Evolutionary conservation across 2,329 filamentous ascomycete species (phyloP), one percentile per base, ranked within the genome.

Genomic region (Pezicula carpinea): DNA sequence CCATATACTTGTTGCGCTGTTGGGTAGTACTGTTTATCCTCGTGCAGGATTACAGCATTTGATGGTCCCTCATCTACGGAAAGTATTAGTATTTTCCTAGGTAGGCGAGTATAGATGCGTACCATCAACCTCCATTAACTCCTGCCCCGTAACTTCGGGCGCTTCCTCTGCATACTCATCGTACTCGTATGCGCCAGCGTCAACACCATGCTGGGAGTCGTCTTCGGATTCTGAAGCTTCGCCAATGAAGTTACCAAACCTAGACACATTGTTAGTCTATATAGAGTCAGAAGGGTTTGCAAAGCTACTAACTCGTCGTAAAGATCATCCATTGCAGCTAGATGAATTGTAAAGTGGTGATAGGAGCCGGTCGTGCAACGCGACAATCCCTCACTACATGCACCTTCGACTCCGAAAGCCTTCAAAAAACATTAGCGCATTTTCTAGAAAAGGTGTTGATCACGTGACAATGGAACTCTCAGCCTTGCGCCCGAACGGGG

Each of bases 1-100:
- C 93, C 93, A 65, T 97, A 99, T 35, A 96, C 84, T 67, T 99
- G 93, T 64, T 92, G 85, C 47, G 93, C 93, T n/a, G 91, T 96
- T 23, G 93, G 93, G 65, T 99, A 99, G 69, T 99, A 99, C 66
- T 97, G 93, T 69, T 99, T 99, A 72, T 99, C 93, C 75, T 99
- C 93, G 70, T 99, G 93, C 39, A 99, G 79, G 48, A 99, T 80
- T n/a, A 99, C 90, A 43, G 93, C 92, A 67, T 97, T 99, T 5
- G 91, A 96, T 3, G 92, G 88, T 13, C 87, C 90, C 41, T 91
- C 85, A 66, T 89, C 82, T 79, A 55, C 52, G 47, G 43, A 43
- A 40, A 48, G 19, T 48, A 50, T 68, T 48, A 67, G 64, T 46
- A 46, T 51, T 51, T 21, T 19, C 5, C 18, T 21, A 21, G 6